Evolutionary conservation across 805 yeast species (phyloP).

Genomic region (Starmerella floris): DNA sequence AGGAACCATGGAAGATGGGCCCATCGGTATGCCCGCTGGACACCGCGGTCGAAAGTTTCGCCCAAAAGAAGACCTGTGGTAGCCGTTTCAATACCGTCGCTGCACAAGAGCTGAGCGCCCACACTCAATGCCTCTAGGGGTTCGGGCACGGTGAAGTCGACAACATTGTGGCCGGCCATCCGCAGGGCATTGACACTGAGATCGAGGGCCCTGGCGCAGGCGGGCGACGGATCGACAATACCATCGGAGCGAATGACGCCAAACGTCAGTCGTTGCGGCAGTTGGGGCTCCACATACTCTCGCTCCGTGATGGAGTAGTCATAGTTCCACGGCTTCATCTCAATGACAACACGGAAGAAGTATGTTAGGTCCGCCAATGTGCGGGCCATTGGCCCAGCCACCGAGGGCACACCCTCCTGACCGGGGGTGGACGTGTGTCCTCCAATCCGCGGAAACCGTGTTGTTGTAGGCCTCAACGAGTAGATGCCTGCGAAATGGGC

Average conservation of each 20-base stretch:
- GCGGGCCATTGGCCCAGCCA: slow-evolving; percentile 34
- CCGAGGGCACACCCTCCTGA: slow-evolving; percentile 34
- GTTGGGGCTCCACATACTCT: slow-evolving; percentile 37
- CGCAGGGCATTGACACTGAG: slow-evolving; percentile 30
- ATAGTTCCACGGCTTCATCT: slow-evolving; percentile 22
- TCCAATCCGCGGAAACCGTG: slow-evolving; percentile 35
- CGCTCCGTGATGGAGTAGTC: slow-evolving; percentile 37
- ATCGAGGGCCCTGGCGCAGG: slow-evolving; percentile 32
- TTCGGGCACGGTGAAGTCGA: slow-evolving; percentile 36
- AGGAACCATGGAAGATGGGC: slow-evolving; percentile 28
- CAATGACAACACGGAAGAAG: slow-evolving; percentile 33
- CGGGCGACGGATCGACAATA: slow-evolving; percentile 40
- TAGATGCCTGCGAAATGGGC: slow-evolving; percentile 43
- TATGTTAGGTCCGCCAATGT: slow-evolving; percentile 38
- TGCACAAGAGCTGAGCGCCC: slow-evolving; percentile 32
- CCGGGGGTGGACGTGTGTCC: slow-evolving; percentile 34
- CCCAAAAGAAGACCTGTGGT: slow-evolving; percentile 24
- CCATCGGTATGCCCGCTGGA: slow-evolving; percentile 25
- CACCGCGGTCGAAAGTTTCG: slow-evolving; percentile 30
- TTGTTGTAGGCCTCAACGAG: slow-evolving; percentile 38
- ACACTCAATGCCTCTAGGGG: slow-evolving; percentile 48
- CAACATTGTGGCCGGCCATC: slow-evolving; percentile 36
- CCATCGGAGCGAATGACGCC: slow-evolving; percentile 40
- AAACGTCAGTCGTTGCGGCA: slow-evolving; percentile 32
- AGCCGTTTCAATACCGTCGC: slow-evolving; percentile 28